Evolutionary conservation across 2,329 filamentous ascomycete genomes (phyloP), one percentile per base, ranked within the genome.

Genomic region (Fusarium bulbicola): DNA sequence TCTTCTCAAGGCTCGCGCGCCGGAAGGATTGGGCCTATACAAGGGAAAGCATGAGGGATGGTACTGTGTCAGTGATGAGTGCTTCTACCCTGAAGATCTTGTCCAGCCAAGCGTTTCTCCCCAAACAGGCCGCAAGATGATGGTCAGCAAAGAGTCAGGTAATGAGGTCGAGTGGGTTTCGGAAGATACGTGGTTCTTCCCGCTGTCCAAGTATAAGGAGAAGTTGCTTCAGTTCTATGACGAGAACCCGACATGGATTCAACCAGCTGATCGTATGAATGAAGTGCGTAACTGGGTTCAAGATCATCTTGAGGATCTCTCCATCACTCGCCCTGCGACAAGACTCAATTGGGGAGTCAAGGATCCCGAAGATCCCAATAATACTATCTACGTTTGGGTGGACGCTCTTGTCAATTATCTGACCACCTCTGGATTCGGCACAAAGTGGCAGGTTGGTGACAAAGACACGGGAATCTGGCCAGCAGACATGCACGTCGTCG

Each of bases 331-430:
- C 34, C 96, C 96, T 0, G 85, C 88, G 7, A 90, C 92, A 61
- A 89, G 96, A 53, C 83, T 98, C 45, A 88, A 85, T 30, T 99
- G 96, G 96, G 96, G 96, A 7, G 93, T 99, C 63, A 91, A 87
- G 12, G 96, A 98, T 32, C 96, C 96, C 0, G 92, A 91, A 59
- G 96, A 99, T 77, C 85, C 89, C 1, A 89, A 86, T 24, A 96
- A 98, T 82, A 98, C 95, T 6, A 95, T 99, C 65, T 99, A 99
- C 79, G 97, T 99, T 37, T 99, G 96, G 96, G 88, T 99, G 1
- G 97, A 99, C 82, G 96, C 96, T 3, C 88, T 99, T 36, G 88
- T 98, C 77, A 99, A 98, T 82, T 99, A 99, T 80, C 84, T 96
- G 58, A 97, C 95, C 21, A 94, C 92, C 71, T 90, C 94, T 3